Percentiles rank a stretch among this genome's conserved stretches.
Evolutionary conservation across 2,329 filamentous ascomycete species (phyloP).

Genomic region (Ophiostoma perfectum): DNA sequence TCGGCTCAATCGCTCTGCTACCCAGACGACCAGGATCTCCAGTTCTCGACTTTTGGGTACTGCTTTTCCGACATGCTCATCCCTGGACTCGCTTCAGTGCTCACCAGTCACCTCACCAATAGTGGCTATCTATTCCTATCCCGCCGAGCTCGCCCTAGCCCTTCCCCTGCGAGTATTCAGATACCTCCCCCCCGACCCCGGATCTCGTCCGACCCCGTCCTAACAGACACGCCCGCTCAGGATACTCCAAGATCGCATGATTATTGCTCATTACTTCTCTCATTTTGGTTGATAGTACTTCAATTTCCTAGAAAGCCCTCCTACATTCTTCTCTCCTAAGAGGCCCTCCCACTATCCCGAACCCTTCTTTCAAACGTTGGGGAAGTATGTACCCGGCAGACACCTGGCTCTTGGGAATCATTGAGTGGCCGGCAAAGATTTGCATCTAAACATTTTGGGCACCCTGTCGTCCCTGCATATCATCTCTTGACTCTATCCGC

Average conservation of each 20-base stretch:
- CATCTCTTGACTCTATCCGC: constrained; percentile 4
- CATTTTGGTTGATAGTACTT: no score
- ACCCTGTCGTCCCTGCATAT: background rate
- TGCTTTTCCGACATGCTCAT: background rate
- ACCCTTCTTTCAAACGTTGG: constrained; percentile 16
- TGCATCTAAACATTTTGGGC: background rate
- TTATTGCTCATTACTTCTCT: background rate
- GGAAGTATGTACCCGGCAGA: constrained; percentile 20
- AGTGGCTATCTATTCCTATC: background rate
- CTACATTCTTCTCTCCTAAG: background rate
- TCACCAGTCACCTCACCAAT: background rate
- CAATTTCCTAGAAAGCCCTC: no score
- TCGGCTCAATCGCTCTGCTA: background rate
- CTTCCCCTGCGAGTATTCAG: background rate
- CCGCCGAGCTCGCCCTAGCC: constrained; percentile 2
- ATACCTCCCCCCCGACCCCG: constrained; percentile 2
- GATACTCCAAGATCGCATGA: background rate
- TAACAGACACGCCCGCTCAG: background rate
- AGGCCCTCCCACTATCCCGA: background rate
- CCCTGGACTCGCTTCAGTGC: background rate
- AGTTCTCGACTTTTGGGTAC: background rate
- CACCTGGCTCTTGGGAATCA: constrained; percentile 3
- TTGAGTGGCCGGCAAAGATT: constrained; percentile 13
- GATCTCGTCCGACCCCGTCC: background rate
- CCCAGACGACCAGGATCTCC: background rate